These are phyloP conservation scores for Fonsecaea pedrosoi DNA, from an alignment of 2,329 filamentous ascomycete species.

Conservation along the genomic window DNA sequence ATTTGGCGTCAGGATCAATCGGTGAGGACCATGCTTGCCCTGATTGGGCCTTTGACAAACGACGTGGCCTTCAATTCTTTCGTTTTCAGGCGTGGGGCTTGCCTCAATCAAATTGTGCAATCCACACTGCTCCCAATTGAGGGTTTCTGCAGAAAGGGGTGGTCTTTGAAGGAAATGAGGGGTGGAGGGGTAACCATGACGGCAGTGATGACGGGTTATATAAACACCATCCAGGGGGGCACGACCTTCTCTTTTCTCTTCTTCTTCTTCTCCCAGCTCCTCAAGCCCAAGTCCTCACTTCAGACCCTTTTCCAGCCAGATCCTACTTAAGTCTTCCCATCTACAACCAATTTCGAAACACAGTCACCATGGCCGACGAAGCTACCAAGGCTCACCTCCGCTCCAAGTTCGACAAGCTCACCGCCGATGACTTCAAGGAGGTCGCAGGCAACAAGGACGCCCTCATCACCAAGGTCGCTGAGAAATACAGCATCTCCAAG, in stretches of 20 bases:
- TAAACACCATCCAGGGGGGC: conserved; percentile 28
- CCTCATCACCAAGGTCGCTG: conserved; percentile 35
- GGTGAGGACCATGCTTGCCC: conserved; percentile 24
- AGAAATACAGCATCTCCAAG: conserved; percentile 36
- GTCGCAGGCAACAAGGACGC: conserved; percentile 33
- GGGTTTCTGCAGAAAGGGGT: conserved; percentile 5
- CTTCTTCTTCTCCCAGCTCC: conserved; percentile 9
- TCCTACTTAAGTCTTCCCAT: conserved; percentile 3
- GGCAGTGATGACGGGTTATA: conserved; percentile 19
- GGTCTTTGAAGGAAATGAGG: conserved; percentile 20
- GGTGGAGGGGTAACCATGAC: conserved; percentile 31
- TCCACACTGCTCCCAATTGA: conserved; percentile 17
- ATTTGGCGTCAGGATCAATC: conserved; percentile 32
- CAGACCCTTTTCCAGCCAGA: conserved; percentile 3
- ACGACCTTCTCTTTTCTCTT: conserved; percentile 1
- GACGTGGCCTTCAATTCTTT: conserved; percentile 24
- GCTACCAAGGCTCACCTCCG: conserved; percentile 35
- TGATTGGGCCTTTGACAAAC: conserved; percentile 26
- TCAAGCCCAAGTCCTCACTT: neutral
- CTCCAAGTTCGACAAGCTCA: conserved; percentile 38
- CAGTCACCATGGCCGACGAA: conserved; percentile 37
- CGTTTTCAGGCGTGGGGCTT: conserved; percentile 27
- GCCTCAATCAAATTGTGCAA: conserved; percentile 26
- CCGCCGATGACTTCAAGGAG: conserved; percentile 35
- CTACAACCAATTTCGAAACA: conserved; percentile 4